A percentile compares a stretch with the other conserved stretches of the same genome.
These are phyloP conservation scores for Discostella stelligeroides DNA, from an alignment of 108 stramenopile species.

Conservation along the genomic window DNA sequence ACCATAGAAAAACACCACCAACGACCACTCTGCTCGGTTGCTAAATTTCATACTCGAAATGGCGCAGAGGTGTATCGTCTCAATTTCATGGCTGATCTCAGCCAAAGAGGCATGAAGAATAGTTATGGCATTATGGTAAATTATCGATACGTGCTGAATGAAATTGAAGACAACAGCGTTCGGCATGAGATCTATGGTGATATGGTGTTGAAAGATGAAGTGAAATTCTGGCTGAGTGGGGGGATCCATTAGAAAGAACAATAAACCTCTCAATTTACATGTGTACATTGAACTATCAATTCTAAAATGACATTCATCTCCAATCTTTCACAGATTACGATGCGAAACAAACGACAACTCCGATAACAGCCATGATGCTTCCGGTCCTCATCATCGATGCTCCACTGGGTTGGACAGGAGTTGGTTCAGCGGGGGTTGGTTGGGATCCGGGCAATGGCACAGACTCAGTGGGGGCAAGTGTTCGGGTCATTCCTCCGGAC, in stretches of 20 bases:
- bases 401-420: not conserved
- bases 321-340: no score
- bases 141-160: slow-evolving; percentile 74
- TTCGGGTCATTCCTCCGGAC: no score
- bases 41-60: slow-evolving; percentile 86
- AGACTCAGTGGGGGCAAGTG: no score
- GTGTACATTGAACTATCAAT: not conserved
- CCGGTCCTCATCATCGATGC: not conserved
- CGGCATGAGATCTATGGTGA: slow-evolving; percentile 44
- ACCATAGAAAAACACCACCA: slow-evolving; percentile 68
- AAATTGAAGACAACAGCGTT: slow-evolving; percentile 55
- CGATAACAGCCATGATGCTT: no score
- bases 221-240: slow-evolving; percentile 25
- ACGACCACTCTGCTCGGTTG: slow-evolving; percentile 82
- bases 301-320: no score
- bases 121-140: slow-evolving; percentile 89
- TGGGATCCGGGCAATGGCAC: not conserved
- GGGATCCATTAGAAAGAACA: slow-evolving; percentile 1
- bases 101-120: slow-evolving; percentile 62
- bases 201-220: slow-evolving; percentile 35
- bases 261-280: no score
- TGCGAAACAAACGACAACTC: no score
- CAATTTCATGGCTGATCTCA: slow-evolving; percentile 71
- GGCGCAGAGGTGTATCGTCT: slow-evolving; percentile 78
- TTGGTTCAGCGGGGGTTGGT: not conserved